A percentile compares a stretch with the other conserved stretches of the same genome.
Evolutionary conservation across 2,329 filamentous ascomycete species (phyloP).

Genomic region (Capronia epimyces): DNA sequence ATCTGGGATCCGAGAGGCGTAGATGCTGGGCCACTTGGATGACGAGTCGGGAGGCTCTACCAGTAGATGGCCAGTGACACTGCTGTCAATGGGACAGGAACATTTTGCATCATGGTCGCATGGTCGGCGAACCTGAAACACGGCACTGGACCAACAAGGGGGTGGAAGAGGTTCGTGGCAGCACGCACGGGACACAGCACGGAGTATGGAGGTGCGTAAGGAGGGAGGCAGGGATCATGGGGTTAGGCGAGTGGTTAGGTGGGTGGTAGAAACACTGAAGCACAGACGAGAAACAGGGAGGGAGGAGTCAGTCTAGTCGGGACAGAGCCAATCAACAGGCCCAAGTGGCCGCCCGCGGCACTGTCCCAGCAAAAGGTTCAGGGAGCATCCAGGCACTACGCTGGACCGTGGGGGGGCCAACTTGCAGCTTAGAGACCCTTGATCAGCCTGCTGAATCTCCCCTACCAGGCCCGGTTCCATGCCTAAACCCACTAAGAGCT

Average conservation of each 20-base stretch:
- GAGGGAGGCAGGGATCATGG: background rate
- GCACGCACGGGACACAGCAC: no score
- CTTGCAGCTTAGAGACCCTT: background rate
- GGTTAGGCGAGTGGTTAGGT: background rate
- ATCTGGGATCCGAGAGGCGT: background rate
- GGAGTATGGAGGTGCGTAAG: slow-evolving; percentile 3
- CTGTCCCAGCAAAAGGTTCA: background rate
- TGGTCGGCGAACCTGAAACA: slow-evolving; percentile 14
- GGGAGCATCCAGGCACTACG: background rate
- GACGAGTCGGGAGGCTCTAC: slow-evolving; percentile 15
- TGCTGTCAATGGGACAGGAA: slow-evolving; percentile 3
- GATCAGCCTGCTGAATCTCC: no score
- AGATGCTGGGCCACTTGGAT: slow-evolving; percentile 1
- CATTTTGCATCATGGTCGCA: slow-evolving; percentile 3
- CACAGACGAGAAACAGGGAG: slow-evolving; percentile 6
- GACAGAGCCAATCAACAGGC: background rate
- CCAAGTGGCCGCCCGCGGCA: background rate
- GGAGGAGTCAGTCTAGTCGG: background rate
- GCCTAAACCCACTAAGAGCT: no score
- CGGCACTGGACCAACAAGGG: slow-evolving; percentile 5
- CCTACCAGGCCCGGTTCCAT: no score
- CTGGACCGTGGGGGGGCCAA: background rate
- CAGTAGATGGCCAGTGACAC: slow-evolving; percentile 5
- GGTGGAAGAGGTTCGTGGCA: slow-evolving; percentile 3
- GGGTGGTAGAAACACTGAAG: background rate